Evolutionary conservation across 2,329 filamentous ascomycete genomes (phyloP), one percentile per base, ranked within the genome.

Genomic region (Mycosphaerella sp.): DNA sequence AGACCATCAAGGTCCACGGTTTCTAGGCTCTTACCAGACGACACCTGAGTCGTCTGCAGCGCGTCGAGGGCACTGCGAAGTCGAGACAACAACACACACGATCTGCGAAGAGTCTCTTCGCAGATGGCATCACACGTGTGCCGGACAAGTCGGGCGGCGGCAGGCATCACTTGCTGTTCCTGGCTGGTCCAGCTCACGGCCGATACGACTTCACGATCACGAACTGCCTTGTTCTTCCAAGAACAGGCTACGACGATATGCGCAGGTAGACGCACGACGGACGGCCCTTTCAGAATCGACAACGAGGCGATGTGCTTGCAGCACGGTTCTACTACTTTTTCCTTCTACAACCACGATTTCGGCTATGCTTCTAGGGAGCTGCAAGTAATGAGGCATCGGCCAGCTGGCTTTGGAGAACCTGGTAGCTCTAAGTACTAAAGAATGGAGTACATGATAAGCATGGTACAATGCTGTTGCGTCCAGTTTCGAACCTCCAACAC

Each of bases 1-100:
- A 96, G 83, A 94, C 86, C 76, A 95, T 97, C 78, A 96, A 97
- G 82, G 87, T 91, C 69, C 65, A 66, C 54, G 63, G 64, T 58
- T 66, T 66, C 63, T 66, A 66, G 56, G 36, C 46, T 47, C 47
- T 43, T 39, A 44, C 10, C 47, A 28, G 17, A 49, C 47, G 48
- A 40, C 42, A 50, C 30, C 36, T 37, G 43, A 45, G 46, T 32
- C 51, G 51, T 49, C 51, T 39, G 51, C 51, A 25, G 51, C 47
- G 48, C 46, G 51, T 54, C 47, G 37, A 39, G 41, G 44, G 34
- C 36, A 44, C 36, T 36, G 47, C 51, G 47, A 44, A 46, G 51
- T 54, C 47, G 51, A 42, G 36, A 37, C 17, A 44, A 50, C 12
- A 25, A 5, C 18, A 6, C 30, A 13, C n/a, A 35, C 34, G 18